Evolutionary conservation across 2,329 filamentous ascomycete genomes (phyloP), one percentile per base, ranked within the genome.

Genomic region (Aspergillus sp.): DNA sequence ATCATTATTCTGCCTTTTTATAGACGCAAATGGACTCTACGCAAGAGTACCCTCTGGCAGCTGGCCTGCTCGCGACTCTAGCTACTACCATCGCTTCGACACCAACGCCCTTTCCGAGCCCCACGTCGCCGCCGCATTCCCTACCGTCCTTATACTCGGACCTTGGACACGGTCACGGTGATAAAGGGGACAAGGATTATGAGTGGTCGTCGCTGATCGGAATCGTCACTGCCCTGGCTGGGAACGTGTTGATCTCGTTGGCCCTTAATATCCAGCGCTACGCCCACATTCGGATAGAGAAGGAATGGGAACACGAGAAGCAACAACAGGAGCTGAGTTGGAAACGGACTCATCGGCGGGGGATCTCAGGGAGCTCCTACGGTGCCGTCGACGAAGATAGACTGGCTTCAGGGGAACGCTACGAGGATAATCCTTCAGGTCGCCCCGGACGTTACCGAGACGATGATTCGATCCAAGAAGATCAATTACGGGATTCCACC

Each of bases 261-360:
- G 95, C 95, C 12, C 85, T 99, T 60, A 99, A 99, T 71, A 93
- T 96, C 50, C 95, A 99, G 76, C 87, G 95, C 64, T 98, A 98
- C 73, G 93, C 95, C 34, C 95, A 99, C 71, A 91, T 95, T 57
- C 85, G 89, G 56, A 83, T 99, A 61, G 86, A 91, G 61, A 83
- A 87, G 66, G 87, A 93, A 72, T 86, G 83, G 65, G 80, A 83
- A 46, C 82, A 84, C 61, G 78, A 82, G 46, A 82, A 83, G 51
- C 79, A 82, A 60, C 81, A 80, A 47, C 81, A 83, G 44, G 83
- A 79, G 62, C 78, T 82, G 51, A 80, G 82, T n/a, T 68, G 82
- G 66, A 83, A 81, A 64, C 79, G 78, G 42, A 71, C 73, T 7
- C 62, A 63, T 39, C 60, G 65, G 1, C 64, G 59, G 17, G 49